phyloP scores from a whole-genome alignment of 129 eudicot genomes.

The Flaveria robusta region DNA sequence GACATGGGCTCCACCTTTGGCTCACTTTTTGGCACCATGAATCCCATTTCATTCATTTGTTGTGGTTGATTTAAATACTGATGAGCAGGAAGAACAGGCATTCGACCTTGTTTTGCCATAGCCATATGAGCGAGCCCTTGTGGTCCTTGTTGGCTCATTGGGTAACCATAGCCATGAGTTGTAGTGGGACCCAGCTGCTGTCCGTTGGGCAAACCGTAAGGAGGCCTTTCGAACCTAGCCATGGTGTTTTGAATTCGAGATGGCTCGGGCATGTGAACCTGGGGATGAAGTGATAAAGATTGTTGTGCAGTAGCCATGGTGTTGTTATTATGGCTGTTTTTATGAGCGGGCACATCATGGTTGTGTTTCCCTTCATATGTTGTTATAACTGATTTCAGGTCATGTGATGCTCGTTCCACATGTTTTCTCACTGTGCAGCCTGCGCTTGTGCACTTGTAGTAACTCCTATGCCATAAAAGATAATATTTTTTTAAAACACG shows the following conservation, averaged over 20 bases:
- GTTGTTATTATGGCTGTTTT: conserved; percentile 54
- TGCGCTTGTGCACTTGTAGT: conserved; percentile 85
- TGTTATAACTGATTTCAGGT: conserved; percentile 82
- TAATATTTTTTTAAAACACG: background rate
- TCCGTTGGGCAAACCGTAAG: conserved; percentile 32
- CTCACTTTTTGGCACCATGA: conserved; percentile 65
- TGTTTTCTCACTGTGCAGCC: conserved; percentile 92
- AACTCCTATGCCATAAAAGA: conserved; percentile 60
- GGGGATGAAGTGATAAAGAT: conserved; percentile 36
- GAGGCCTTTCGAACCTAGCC: conserved; percentile 61
- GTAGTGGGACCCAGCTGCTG: conserved; percentile 41
- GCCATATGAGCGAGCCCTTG: conserved; percentile 51
- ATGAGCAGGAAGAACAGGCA: conserved; percentile 45
- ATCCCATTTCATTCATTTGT: conserved; percentile 51
- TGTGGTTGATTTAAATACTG: conserved; percentile 46
- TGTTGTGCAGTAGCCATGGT: conserved; percentile 35
- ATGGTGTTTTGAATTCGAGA: conserved; percentile 51
- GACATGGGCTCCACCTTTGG: conserved; percentile 68
- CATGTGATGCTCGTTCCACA: conserved; percentile 88
- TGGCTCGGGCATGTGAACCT: conserved; percentile 60
- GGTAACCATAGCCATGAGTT: conserved; percentile 53
- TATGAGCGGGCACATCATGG: conserved; percentile 89
- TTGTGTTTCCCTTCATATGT: conserved; percentile 94
- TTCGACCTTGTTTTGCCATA: conserved; percentile 54
- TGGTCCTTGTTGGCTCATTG: conserved; percentile 48